These are phyloP conservation scores for Ceratobasidium sp. DNA, from an alignment of 1,284 basidiomycete species.

Conservation along the genomic window DNA sequence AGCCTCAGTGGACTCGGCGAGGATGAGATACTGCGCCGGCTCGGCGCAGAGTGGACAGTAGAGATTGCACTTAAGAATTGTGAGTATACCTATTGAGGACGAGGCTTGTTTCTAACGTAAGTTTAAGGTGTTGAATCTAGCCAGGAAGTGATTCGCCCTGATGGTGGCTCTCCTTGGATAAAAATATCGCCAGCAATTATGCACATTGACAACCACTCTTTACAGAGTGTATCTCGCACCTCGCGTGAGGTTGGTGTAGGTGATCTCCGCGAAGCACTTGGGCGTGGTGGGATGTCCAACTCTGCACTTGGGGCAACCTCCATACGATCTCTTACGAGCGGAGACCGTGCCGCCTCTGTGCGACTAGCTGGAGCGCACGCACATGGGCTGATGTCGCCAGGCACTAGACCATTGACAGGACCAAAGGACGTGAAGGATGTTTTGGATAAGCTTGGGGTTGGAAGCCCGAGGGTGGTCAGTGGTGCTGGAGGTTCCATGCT, in stretches of 20 bases:
- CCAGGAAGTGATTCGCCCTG: slow-evolving; percentile 65
- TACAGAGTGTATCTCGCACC: slow-evolving; percentile 78
- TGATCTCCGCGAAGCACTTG: slow-evolving; percentile 84
- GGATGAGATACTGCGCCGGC: slow-evolving; percentile 59
- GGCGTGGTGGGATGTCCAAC: slow-evolving; percentile 79
- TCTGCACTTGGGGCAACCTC: slow-evolving; percentile 64
- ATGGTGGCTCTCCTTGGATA: slow-evolving; percentile 69
- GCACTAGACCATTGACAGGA: slow-evolving; percentile 58
- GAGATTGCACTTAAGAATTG: slow-evolving; percentile 78
- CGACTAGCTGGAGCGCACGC: slow-evolving; percentile 53
- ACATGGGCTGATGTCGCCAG: slow-evolving; percentile 58
- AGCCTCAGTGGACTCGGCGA: slow-evolving; percentile 69
- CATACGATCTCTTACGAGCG: slow-evolving; percentile 70
- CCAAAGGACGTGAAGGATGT: slow-evolving; percentile 80
- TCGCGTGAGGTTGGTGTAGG: slow-evolving; percentile 81
- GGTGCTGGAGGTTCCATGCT: slow-evolving; percentile 58
- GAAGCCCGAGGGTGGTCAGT: slow-evolving; percentile 57
- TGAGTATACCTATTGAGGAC: slow-evolving; percentile 53
- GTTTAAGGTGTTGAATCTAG: slow-evolving; percentile 65
- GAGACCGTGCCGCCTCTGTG: slow-evolving; percentile 62
- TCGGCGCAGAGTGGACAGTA: slow-evolving; percentile 72
- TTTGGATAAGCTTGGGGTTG: slow-evolving; percentile 76
- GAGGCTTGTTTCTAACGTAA: slow-evolving; percentile 1
- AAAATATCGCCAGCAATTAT: slow-evolving; percentile 83
- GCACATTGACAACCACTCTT: slow-evolving; percentile 86